These are phyloP conservation scores for Pseudonitzschia multiseries DNA, from an alignment of 108 stramenopile genomes.

Conservation along the genomic window DNA sequence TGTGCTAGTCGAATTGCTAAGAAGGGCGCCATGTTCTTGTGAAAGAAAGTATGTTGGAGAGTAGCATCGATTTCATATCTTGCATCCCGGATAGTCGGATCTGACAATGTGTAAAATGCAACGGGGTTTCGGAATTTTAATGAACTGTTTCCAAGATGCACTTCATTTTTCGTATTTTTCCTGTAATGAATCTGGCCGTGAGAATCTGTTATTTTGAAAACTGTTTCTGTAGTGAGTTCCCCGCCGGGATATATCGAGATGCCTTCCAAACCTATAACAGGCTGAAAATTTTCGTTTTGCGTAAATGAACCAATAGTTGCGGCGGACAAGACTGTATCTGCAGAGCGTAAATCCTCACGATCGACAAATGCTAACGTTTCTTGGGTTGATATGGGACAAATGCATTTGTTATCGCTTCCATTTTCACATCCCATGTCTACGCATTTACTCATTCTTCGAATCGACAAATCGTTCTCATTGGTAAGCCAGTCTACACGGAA, in stretches of 20 bases:
- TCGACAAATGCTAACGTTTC: slow-evolving; percentile 42
- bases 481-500: slow-evolving; percentile 35
- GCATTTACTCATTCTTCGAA: background rate
- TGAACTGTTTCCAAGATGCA: slow-evolving; percentile 2
- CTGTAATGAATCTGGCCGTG: slow-evolving; percentile 39
- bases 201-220: slow-evolving; percentile 52
- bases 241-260: slow-evolving; percentile 33
- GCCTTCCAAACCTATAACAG: slow-evolving; percentile 1
- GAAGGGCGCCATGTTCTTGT: slow-evolving; percentile 58
- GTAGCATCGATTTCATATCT: slow-evolving; percentile 69
- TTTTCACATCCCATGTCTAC: background rate
- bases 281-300: background rate
- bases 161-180: slow-evolving; percentile 40
- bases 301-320: slow-evolving; percentile 1
- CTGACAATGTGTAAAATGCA: slow-evolving; percentile 51
- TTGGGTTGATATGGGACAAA: slow-evolving; percentile 44
- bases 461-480: background rate
- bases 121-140: slow-evolving; percentile 62
- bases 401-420: slow-evolving; percentile 25
- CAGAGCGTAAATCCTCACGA: background rate
- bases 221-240: slow-evolving; percentile 33
- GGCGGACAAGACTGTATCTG: slow-evolving; percentile 22
- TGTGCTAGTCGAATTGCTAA: slow-evolving; percentile 58
- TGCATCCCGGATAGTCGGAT: slow-evolving; percentile 51
- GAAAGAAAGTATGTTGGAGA: slow-evolving; percentile 64